Evolutionary conservation across 768 basidiomycete genomes (phyloP), one percentile per base, ranked within the genome.

Genomic region (Rhodotorula babjevae): DNA sequence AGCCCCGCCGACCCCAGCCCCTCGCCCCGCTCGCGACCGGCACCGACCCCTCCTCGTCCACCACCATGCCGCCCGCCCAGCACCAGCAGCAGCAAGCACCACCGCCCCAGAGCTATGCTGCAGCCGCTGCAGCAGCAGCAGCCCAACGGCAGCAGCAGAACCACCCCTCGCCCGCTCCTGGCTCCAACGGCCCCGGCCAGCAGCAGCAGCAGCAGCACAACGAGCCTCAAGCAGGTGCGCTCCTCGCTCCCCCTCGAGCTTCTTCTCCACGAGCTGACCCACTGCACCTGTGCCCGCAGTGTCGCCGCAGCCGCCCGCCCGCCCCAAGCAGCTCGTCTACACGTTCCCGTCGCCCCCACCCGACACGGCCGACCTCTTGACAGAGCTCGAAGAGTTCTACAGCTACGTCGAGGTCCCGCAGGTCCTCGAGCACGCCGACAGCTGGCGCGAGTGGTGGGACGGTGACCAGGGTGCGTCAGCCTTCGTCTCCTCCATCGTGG

Each of bases 301-400:
- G 4, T 55, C 58, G 44, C 65, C 66, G 1, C 49, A 44, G n/a
- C 21, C 63, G 15, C 67, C 67, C 0, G 40, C 68, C 14, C 67
- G 61, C 19, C 74, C 66, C 18, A 71, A 75, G 42, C 70, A 71
- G 55, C 62, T 62, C 40, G 46, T 74, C 50, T 77, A 74, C 73
- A 77, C 76, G 16, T 77, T 74, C 70, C 76, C 76, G 23, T 67
- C 70, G 2, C 76, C 76, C 1, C 76, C 76, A 2, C 72, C 76
- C 50, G 94, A 98, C 80, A 93, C 95, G 79, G 92, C 96, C 81
- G 93, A 91, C 10, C 88, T 97, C 29, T 89, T 95, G 86, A 90
- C 90, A 78, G 96, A 99, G 80, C 88, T 99, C 52, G 91, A 97
- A 69, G 96, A 99, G 82, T 97, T 98, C 82, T 98, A 95, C 81